Percentiles rank a stretch among this genome's conserved stretches.
Conservation (phyloP, 2,329 filamentous ascomycete species). For the Fusarium sp. region DNA sequence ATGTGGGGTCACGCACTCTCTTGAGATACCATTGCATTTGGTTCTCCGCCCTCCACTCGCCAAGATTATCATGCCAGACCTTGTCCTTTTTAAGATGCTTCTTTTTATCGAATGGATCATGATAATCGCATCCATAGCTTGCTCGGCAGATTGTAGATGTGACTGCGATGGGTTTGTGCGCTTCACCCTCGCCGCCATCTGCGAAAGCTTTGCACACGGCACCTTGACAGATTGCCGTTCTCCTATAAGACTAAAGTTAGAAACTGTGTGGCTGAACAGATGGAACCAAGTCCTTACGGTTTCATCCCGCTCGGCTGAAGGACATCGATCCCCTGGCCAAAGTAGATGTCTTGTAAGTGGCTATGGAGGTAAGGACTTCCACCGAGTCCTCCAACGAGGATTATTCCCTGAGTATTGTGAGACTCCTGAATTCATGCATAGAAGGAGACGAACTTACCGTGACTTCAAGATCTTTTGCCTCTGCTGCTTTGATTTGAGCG, state of each 20-base stretch:
- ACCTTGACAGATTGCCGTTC: not conserved
- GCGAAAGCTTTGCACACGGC: not conserved
- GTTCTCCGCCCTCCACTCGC: not conserved
- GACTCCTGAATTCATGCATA: not conserved
- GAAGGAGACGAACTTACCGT: not conserved
- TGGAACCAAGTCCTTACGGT: not conserved
- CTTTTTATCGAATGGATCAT: not conserved
- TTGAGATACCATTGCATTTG: not conserved
- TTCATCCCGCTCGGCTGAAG: not conserved
- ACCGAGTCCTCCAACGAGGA: not conserved
- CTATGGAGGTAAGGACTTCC: not conserved
- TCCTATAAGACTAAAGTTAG: not conserved
- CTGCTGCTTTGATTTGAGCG: not conserved
- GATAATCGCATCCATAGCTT: not conserved
- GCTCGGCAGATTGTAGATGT: not conserved
- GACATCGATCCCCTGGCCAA: not conserved
- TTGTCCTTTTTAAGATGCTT: not conserved
- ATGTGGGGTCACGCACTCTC: not conserved
- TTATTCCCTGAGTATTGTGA: not conserved
- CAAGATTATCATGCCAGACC: not conserved
- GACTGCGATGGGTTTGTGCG: not conserved
- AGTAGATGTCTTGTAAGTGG: not conserved
- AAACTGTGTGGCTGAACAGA: not conserved
- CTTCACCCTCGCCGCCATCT: not conserved
- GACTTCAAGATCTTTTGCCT: not conserved